phyloP scores from a whole-genome alignment of 2,329 filamentous ascomycete genomes.

The Coniochaeta ligniaria region DNA sequence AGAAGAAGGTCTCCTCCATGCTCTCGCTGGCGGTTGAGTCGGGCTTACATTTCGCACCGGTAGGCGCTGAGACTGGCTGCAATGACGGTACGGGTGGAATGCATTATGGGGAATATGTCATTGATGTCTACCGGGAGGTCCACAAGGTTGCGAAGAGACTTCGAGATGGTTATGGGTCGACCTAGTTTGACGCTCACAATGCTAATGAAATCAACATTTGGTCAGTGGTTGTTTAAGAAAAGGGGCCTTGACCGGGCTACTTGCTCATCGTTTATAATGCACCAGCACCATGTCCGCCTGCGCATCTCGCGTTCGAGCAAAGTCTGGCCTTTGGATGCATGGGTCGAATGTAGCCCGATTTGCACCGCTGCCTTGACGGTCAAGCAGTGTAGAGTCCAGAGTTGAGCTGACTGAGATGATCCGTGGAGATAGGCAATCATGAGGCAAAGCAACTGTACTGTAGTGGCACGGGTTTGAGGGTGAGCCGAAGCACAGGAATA shows the following conservation, averaged over 20 bases:
- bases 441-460: neutral
- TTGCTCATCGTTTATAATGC: neutral
- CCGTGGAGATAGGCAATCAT: conserved; percentile 1
- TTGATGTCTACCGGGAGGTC: neutral
- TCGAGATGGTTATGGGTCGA: neutral
- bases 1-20: neutral
- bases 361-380: neutral
- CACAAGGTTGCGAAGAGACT: neutral
- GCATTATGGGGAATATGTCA: neutral
- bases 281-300: neutral
- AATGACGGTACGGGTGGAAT: neutral
- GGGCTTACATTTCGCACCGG: neutral
- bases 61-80: neutral
- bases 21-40: neutral
- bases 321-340: neutral
- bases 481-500: too few species aligned
- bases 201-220: neutral
- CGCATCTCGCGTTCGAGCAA: neutral
- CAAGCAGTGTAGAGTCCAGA: conserved; percentile 2
- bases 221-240: neutral
- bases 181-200: conserved; percentile 1
- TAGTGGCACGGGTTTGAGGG: too few species aligned
- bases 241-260: neutral
- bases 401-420: conserved; percentile 1
- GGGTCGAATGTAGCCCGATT: neutral